A percentile compares a stretch with the other conserved stretches of the same genome.
These are phyloP conservation scores for Eucalyptus marginata DNA, from an alignment of 345 rosid genomes.

Conservation along the genomic window DNA sequence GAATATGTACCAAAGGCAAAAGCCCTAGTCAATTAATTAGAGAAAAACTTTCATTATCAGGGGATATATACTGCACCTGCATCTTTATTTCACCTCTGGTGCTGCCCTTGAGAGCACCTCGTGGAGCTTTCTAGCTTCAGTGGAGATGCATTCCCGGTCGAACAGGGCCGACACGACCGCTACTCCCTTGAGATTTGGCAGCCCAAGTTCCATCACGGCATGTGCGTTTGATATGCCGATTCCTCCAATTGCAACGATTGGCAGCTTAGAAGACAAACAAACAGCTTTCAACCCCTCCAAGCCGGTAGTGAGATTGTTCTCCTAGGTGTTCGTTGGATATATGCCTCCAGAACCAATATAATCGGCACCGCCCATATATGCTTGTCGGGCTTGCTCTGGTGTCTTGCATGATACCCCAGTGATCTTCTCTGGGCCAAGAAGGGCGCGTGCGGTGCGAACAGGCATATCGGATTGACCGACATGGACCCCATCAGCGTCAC, in stretches of 20 bases:
- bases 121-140: conserved; percentile 42
- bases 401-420: conserved; percentile 93
- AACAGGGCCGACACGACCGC: conserved; percentile 79
- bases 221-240: conserved; percentile 51
- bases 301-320: conserved; percentile 62
- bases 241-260: conserved; percentile 88
- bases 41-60: not conserved
- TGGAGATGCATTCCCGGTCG: conserved; percentile 39
- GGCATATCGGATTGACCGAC: conserved; percentile 89
- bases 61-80: not conserved
- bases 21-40: not conserved
- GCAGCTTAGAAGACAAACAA: conserved; percentile 65
- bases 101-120: conserved; percentile 18
- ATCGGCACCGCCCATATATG: conserved; percentile 83
- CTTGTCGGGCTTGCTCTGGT: conserved; percentile 65
- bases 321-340: conserved; percentile 64
- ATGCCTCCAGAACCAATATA: conserved; percentile 94
- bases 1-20: not conserved
- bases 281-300: conserved; percentile 71
- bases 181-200: conserved; percentile 63
- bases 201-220: conserved; percentile 33
- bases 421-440: conserved; percentile 86
- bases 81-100: not conserved
- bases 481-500: conserved; percentile 87
- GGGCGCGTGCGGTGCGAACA: conserved; percentile 37